Evolutionary conservation across 257 asterid genomes (phyloP).

Genomic region (Solanum lignicaule): DNA sequence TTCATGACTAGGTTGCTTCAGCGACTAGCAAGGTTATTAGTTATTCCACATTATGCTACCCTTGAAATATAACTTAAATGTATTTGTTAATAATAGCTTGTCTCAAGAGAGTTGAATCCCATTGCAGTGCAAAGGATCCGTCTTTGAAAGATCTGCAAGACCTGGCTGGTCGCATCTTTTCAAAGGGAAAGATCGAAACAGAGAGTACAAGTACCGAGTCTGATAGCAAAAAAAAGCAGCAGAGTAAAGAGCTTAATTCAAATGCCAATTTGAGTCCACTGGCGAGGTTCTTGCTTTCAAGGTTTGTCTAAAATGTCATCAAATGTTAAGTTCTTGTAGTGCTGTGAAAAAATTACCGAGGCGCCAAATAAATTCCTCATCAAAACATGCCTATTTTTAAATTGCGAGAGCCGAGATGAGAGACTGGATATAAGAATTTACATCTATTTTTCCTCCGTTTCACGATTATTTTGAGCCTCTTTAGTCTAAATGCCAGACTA

Average conservation of each 20-base stretch:
- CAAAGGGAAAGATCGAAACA: slow-evolving; percentile 47
- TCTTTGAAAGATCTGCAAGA: slow-evolving; percentile 83
- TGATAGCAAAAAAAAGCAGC: slow-evolving; percentile 65
- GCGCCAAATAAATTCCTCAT: neutral
- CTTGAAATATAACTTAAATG: neutral
- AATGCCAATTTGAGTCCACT: slow-evolving; percentile 88
- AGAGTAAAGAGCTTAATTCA: slow-evolving; percentile 55
- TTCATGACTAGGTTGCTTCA: slow-evolving; percentile 73
- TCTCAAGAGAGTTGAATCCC: slow-evolving; percentile 6
- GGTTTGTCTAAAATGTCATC: slow-evolving; percentile 35
- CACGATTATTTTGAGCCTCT: neutral
- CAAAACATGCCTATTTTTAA: neutral
- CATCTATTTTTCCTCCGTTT: neutral
- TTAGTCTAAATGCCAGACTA: neutral
- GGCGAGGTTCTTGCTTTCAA: slow-evolving; percentile 97
- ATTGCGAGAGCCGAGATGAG: neutral
- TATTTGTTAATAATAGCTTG: slow-evolving; percentile 2
- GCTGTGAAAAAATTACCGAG: neutral
- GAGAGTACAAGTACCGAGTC: slow-evolving; percentile 39
- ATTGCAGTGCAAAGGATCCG: slow-evolving; percentile 69
- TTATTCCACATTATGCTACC: neutral
- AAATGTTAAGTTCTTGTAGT: neutral
- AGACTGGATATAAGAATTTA: neutral
- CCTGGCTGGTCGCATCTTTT: slow-evolving; percentile 53
- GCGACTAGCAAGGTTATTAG: slow-evolving; percentile 64